Base-by-base conservation (phyloP, 2,329 filamentous ascomycete genomes). In the Aspergillus luchuensis region DNA sequence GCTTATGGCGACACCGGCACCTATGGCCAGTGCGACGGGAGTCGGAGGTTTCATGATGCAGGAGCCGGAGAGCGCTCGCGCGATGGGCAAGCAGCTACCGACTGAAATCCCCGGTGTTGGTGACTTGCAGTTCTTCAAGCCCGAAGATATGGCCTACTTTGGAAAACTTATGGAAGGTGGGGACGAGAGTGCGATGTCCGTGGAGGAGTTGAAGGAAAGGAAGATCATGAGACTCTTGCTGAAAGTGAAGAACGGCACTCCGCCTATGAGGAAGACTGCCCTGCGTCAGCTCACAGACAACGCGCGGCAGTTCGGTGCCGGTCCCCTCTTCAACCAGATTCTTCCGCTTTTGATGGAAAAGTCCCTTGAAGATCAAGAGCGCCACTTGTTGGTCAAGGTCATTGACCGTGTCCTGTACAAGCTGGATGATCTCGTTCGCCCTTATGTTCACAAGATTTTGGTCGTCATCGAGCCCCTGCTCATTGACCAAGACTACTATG, bases 401-500 rank as follows among this genome's bases (percentile, higher is more conserved):
- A 98, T 99, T 72, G 96, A 99, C 75, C 90, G 95, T 78, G 93
- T 99, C 62, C 86, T 99, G 6, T 99, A 98, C 85, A 99, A 99
- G 81, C 87, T 99, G 23, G 95, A 98, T 74, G 95, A 99, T 71
- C 85, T 98, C 66, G 95, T 99, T 57, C 88, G 95, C 43, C 95
- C 95, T 21, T 99, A 94, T 66, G 94, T 97, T 15, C 96, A 99
- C 82, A 98, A 98, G 81, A 99, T 99, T 64, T 80, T 99, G 60
- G 95, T 99, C 56, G 95, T 99, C 73, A 99, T 99, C 70, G 96
- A 99, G 77, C 95, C 95, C n/a, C 83, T 99, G 53, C 90, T 99
- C 67, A 99, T 99, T 72, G 96, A 99, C 74, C 95, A 99, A 80
- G 96, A 99, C 79, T 99, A 99, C 80, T 99, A 99, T 76, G 95